Conservation (phyloP, 1,284 basidiomycete species). For the Tylopilus sp. region DNA sequence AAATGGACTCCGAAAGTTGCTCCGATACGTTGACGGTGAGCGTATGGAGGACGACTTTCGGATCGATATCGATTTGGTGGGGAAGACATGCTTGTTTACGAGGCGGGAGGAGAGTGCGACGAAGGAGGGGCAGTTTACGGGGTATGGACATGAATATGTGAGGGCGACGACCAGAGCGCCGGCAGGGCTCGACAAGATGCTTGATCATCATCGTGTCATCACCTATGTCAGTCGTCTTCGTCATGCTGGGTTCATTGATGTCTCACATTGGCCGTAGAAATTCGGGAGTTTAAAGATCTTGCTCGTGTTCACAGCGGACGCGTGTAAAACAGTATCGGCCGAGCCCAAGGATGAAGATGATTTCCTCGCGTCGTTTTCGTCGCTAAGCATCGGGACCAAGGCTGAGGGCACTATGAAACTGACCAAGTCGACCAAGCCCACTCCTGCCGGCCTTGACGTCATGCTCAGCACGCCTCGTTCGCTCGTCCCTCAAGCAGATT, state of each 20-base stretch:
- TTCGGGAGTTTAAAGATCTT: constrained; percentile 46
- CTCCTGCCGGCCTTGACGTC: constrained; percentile 22
- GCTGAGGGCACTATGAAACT: not conserved
- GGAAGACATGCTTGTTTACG: constrained; percentile 46
- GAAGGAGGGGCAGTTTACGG: constrained; percentile 23
- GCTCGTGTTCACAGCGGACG: constrained; percentile 46
- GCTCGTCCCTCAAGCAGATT: constrained; percentile 46
- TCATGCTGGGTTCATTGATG: not conserved
- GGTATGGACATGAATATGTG: constrained; percentile 48
- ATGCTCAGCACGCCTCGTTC: constrained; percentile 23
- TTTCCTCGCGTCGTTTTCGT: constrained; percentile 40
- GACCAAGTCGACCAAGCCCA: constrained; percentile 7
- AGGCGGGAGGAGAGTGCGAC: constrained; percentile 35
- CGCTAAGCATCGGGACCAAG: constrained; percentile 30
- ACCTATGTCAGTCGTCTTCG: constrained; percentile 45
- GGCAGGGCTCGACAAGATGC: constrained; percentile 43
- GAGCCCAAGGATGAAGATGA: constrained; percentile 25
- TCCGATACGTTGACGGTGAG: constrained; percentile 39
- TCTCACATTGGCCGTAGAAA: constrained; percentile 26
- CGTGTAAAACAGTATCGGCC: constrained; percentile 35
- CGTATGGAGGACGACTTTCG: constrained; percentile 40
- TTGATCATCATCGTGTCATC: constrained; percentile 50
- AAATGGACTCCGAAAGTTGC: constrained; percentile 50
- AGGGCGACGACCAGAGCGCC: constrained; percentile 40
- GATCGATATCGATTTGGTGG: constrained; percentile 48